These are phyloP conservation scores for Bertia moriformis DNA, from an alignment of 2,329 filamentous ascomycete genomes.

Conservation along the genomic window DNA sequence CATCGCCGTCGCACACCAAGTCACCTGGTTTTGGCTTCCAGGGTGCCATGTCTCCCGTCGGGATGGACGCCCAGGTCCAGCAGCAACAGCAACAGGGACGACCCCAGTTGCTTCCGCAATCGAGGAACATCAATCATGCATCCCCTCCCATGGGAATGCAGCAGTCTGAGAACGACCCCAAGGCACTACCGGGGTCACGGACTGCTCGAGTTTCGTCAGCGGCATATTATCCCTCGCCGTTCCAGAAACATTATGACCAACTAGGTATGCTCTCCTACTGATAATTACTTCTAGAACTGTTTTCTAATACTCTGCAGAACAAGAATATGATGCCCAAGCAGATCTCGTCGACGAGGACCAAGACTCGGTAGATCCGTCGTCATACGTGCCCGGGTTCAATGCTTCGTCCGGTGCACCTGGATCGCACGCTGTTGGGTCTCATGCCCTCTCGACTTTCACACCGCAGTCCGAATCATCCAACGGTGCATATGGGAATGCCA, in stretches of 20 bases:
- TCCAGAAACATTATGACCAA: constrained; percentile 89
- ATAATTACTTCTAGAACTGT: constrained; percentile 25
- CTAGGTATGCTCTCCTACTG: constrained; percentile 73
- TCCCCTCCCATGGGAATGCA: constrained; percentile 15
- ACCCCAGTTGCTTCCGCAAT: constrained; percentile 24
- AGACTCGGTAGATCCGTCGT: constrained; percentile 52
- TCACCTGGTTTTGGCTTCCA: constrained; percentile 47
- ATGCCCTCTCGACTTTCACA: not conserved
- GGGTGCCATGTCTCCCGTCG: constrained; percentile 45
- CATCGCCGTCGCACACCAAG: constrained; percentile 43
- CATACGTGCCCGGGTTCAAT: constrained; percentile 42
- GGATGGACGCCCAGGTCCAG: constrained; percentile 37
- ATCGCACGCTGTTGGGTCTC: not conserved
- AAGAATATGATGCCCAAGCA: constrained; percentile 85
- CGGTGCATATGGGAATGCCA: constrained; percentile 22
- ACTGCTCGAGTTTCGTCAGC: constrained; percentile 23
- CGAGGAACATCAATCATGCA: not conserved
- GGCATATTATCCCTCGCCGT: constrained; percentile 69
- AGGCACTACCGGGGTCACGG: constrained; percentile 6
- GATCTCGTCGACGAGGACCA: constrained; percentile 78
- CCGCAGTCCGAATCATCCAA: not conserved
- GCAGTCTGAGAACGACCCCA: constrained; percentile 18
- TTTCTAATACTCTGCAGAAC: constrained; percentile 58
- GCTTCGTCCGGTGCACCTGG: constrained; percentile 12
- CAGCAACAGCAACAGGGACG: constrained; percentile 30